Evolutionary conservation across 768 basidiomycete genomes (phyloP), one percentile per base, ranked within the genome.

Genomic region (Lentinula raphanica): DNA sequence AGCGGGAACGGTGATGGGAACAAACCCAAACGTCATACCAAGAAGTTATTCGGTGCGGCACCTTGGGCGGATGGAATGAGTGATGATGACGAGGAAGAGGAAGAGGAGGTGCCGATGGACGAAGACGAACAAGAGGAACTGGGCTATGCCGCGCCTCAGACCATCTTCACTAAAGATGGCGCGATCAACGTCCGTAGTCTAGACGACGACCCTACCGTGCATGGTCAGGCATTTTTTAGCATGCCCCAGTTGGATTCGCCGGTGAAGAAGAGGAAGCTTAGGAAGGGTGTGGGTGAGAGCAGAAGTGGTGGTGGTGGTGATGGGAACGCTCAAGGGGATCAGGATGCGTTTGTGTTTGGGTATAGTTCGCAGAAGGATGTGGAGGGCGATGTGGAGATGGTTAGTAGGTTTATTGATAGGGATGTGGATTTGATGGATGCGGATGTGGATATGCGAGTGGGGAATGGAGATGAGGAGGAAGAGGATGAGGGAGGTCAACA

Each of bases 351-450:
- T 29, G 27, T 8, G 42, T 45, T 56, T 23, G 39, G 40, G 42
- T 56, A 56, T 31, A 19, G 19, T n/a, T 56, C 54, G 15, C 54
- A 56, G 28, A 17, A 44, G 25, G 54, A 56, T 23, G 54, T 56
- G 15, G 54, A 56, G 5, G 42, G 25, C 7, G 29, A 31, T 21
- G 53, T 54, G 36, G 42, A 56, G 17, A 39, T 28, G n/a, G 39
- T 56, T 19, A 29, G 38, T 29, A 56, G 28, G 19, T 8, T 31
- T 29, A 44, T 56, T 3, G 54, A 56, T 13, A 13, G n/a, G 40
- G 54, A 45, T 40, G 53, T 38, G 21, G 38, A 21, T 25, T 9
- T 39, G 53, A 40, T 54, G 53, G 23, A 31, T 54, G 51, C 19
- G 51, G 51, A 54, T 21, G 32, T 19, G 32, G 51, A 36, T 2